phyloP scores from a whole-genome alignment of 306 rosid species.

The Oemleria cerasiformis region DNA sequence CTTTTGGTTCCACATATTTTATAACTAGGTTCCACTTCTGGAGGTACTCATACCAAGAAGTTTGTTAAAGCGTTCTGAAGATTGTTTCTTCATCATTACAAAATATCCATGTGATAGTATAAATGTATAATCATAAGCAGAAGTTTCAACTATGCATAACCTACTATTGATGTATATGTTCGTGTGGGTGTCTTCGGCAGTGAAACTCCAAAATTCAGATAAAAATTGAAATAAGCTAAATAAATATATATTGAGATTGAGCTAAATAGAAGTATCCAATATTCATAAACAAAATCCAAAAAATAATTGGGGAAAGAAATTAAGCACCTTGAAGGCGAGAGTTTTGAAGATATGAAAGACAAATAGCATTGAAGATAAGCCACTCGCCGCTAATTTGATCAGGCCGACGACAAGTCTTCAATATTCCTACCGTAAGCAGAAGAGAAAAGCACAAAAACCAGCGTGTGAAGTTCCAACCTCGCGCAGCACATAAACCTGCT shows the following conservation, averaged over 20 bases:
- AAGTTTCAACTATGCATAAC: neutral
- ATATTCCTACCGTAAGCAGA: too few relatives aligned
- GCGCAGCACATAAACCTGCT: too few relatives aligned
- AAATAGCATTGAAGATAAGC: too few relatives aligned
- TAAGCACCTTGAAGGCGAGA: constrained; percentile 67
- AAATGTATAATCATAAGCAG: neutral
- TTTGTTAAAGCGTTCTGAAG: neutral
- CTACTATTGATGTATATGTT: neutral
- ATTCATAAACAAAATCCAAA: neutral
- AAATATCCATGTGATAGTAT: neutral
- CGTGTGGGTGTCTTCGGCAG: neutral
- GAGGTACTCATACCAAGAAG: neutral
- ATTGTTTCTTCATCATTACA: neutral
- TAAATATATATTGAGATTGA: neutral
- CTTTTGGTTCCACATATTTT: neutral
- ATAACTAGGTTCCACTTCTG: neutral
- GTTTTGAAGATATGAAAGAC: neutral
- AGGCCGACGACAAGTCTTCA: too few relatives aligned
- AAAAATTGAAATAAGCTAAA: neutral
- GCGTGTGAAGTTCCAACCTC: too few relatives aligned
- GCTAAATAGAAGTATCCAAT: neutral
- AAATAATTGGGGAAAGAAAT: neutral
- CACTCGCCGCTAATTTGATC: too few relatives aligned
- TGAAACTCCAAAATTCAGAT: neutral
- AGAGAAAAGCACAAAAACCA: too few relatives aligned